Evolutionary conservation across 257 asterid species (phyloP).

Genomic region (Nicotiana knightiana): DNA sequence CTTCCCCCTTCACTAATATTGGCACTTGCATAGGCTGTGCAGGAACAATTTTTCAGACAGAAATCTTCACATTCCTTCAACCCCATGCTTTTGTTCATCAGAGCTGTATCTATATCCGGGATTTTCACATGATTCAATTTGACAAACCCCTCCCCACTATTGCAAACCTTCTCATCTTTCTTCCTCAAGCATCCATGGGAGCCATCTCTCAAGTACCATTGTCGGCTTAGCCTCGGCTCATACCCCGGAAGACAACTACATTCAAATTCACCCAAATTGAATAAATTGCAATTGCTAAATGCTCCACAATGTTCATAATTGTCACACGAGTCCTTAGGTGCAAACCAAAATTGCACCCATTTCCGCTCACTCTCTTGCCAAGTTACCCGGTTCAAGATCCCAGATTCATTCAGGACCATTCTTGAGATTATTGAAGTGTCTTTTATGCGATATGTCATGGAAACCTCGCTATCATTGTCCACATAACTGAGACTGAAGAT

Average conservation of each 20-base stretch:
- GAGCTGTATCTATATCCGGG: constrained; percentile 26
- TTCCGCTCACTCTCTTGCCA: constrained; percentile 19
- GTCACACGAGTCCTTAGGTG: constrained; percentile 27
- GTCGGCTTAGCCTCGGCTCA: constrained; percentile 22
- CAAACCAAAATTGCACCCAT: constrained; percentile 30
- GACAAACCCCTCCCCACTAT: constrained; percentile 19
- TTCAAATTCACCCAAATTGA: constrained; percentile 19
- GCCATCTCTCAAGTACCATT: constrained; percentile 30
- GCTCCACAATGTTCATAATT: constrained; percentile 22
- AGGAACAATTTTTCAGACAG: constrained; percentile 31
- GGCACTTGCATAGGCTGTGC: constrained; percentile 28
- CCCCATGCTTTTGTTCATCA: constrained; percentile 16
- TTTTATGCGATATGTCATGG: constrained; percentile 11
- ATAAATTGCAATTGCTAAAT: constrained; percentile 16
- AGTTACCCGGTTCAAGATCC: constrained; percentile 20
- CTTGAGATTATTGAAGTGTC: constrained; percentile 24
- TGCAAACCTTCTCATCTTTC: constrained; percentile 15
- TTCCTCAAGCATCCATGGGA: constrained; percentile 26
- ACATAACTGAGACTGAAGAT: constrained; percentile 24
- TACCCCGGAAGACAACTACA: constrained; percentile 34
- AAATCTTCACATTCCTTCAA: constrained; percentile 18
- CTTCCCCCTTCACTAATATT: constrained; percentile 27
- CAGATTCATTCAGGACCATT: constrained; percentile 27
- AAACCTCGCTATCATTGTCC: constrained; percentile 25
- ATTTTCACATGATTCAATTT: constrained; percentile 17